Base-by-base conservation (phyloP, 192 early-diverging fungal genomes). In the Mortierella alpina region DNA sequence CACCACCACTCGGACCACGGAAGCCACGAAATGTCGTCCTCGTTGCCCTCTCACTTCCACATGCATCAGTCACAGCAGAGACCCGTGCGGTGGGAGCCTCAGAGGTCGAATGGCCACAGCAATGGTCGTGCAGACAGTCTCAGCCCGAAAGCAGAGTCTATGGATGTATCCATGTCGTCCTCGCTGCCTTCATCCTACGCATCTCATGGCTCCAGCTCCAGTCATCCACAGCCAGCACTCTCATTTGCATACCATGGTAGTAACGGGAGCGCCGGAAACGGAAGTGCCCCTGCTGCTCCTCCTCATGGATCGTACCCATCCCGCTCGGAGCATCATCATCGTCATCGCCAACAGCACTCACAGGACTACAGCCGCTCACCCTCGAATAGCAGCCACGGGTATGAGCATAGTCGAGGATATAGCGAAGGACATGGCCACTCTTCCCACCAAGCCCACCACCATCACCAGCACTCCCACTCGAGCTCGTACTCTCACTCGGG, bases 1-100 rank as follows among this genome's bases (percentile, higher is more conserved):
- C 75, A 65, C 7, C 58, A 70, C 41, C 47, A 65, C 60, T 78
- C 68, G 44, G 68, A 78, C 40, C 67, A 78, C 15, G 63, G 57
- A 51, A 63, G 72, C 12, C 77, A 72, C 23, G 77, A 80, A 53
- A 80, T 80, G 77, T 80, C 77, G 6, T 80, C 77, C 0, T 80
- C 77, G 6, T 53, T 80, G 44, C 77, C 77, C 7, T 80, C 77
- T 4, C 77, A 80, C 46, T 80, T 80, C 60, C 70, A 71, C 31
- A 62, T 49, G 51, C 70, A 71, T 39, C 58, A 22, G 12, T 68
- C 77, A 2, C 60, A 65, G 59, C 50, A 69, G 49, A 55, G 77
- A 18, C 65, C 77, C 4, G n/a, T 80, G 40, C 77, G 77, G 0
- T 80, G 77, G 77, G 77, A 80, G n/a, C 66, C 70, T 42, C 70